Conservation (phyloP, 495 filamentous ascomycete species). For the Filosporella fistucella region DNA sequence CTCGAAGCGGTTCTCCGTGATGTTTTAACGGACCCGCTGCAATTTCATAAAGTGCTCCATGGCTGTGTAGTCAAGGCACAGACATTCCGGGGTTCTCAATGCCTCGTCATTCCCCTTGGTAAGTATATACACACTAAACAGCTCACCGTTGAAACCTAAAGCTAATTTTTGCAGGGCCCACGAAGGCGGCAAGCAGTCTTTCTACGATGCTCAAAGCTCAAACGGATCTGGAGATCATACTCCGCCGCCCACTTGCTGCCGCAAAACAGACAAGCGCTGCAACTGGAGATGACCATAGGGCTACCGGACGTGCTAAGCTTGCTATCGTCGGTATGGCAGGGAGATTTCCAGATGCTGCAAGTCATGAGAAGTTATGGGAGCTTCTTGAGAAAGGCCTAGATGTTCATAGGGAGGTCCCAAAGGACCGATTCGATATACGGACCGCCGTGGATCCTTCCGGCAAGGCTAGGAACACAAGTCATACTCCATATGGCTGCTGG, state of each 20-base stretch:
- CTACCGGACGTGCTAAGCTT: slow-evolving; percentile 20
- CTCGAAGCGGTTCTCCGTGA: slow-evolving; percentile 44
- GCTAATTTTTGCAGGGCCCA: no score
- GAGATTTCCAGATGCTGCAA: slow-evolving; percentile 36
- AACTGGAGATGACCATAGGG: slow-evolving; percentile 22
- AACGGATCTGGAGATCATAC: slow-evolving; percentile 34
- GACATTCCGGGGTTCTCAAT: slow-evolving; percentile 32
- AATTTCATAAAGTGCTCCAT: slow-evolving; percentile 52
- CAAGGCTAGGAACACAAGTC: slow-evolving; percentile 30
- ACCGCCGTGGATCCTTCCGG: slow-evolving; percentile 36
- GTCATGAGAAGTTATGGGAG: slow-evolving; percentile 42
- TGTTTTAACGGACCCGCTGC: slow-evolving; percentile 52
- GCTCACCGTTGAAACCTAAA: no score
- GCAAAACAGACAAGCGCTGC: slow-evolving; percentile 21
- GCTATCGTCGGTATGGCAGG: slow-evolving; percentile 41
- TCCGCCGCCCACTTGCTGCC: slow-evolving; percentile 30
- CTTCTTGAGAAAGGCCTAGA: slow-evolving; percentile 32
- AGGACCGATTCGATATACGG: slow-evolving; percentile 38
- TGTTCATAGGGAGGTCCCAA: slow-evolving; percentile 36
- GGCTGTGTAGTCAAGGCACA: slow-evolving; percentile 41
- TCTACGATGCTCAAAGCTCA: slow-evolving; percentile 33
- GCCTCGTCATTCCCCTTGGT: no score
- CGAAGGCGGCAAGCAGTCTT: slow-evolving; percentile 32
- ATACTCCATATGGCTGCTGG: slow-evolving; percentile 37
- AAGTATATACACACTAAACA: slow-evolving; percentile 8